Base-by-base conservation (phyloP, 73 alveolate species). In the Loxodes magnus region DNA sequence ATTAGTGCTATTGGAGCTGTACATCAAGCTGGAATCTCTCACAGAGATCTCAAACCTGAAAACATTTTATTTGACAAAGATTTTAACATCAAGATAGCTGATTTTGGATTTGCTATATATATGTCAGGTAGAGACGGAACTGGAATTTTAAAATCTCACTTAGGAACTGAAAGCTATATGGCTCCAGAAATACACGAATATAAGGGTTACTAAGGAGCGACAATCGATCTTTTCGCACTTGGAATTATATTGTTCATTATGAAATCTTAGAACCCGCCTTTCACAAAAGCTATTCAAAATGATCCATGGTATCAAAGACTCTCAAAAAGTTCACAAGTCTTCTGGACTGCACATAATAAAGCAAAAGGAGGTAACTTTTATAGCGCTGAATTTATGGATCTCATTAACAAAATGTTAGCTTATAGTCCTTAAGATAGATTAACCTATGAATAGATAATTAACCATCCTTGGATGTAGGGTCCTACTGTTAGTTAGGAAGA, bases 11-110 rank as follows among this genome's bases (percentile, higher is more conserved):
- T 84, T 31, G 84, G 79, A 31, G 59, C 65, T 54, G 67, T 78
- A 19, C 96, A 84, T 68, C 31, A 57, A 3, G 17, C 49, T 27
- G 84, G 84, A 6, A 39, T 79, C 10, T 56, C 81, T 19, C 96
- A 84, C 61, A 66, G 93, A 56, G 96, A 84, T 59, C 58, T 84
- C 19, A 84, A 84, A 31, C 90, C 86, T 0, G 96, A 79, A 43
- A 84, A 84, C 65, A 51, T 84, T 6, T 86, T 77, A 21, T 68
- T 71, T 41, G 79, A 75, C 35, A 36, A 35, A 14, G 57, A 59
- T 34, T 74, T 59, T 72, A 67, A 49, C 43, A 58, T 84, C 6
- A 84, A 84, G 57, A 59, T 84, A 24, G 77, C 84, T 5, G 96
- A 84, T 53, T 84, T 84, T 59, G 96, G 96, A 0, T 74, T 84